Percentiles rank a stretch among this genome's conserved stretches.
phyloP scores from a whole-genome alignment of 441 rosid species.

The Brassica hybrid region DNA sequence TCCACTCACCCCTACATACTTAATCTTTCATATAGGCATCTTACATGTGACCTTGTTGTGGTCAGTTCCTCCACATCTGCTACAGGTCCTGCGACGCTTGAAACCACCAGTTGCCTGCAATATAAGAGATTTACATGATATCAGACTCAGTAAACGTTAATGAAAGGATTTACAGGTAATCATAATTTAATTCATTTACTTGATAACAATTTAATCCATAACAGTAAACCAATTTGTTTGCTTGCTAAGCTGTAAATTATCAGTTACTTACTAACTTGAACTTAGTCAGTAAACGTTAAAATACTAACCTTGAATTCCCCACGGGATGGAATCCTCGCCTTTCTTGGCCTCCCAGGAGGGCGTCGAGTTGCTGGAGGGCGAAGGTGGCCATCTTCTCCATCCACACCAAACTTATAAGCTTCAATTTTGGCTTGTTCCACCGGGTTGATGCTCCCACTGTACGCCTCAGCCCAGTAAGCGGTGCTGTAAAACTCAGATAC shows the following conservation, averaged over 20 bases:
- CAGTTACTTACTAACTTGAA: too few species aligned
- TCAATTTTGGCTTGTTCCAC: background rate
- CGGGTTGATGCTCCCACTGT: background rate
- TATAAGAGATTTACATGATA: background rate
- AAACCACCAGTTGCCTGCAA: background rate
- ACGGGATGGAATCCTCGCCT: background rate
- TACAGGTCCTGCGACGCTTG: background rate
- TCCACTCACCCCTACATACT: background rate
- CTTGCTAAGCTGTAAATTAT: too few species aligned
- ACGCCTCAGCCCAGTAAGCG: background rate
- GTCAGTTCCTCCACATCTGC: background rate
- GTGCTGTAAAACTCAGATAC: background rate
- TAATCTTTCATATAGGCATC: background rate
- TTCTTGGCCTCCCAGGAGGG: background rate
- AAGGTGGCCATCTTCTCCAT: background rate
- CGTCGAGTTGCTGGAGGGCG: background rate
- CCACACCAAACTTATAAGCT: background rate
- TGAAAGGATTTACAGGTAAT: background rate
- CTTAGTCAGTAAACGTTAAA: background rate
- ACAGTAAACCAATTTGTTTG: too few species aligned
- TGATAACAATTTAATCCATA: too few species aligned
- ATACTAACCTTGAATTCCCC: background rate
- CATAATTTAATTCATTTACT: too few species aligned
- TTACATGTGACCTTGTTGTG: background rate
- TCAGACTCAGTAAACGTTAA: background rate